Evolutionary conservation across 2,329 filamentous ascomycete species (phyloP).

Genomic region (Xylaria sp.): DNA sequence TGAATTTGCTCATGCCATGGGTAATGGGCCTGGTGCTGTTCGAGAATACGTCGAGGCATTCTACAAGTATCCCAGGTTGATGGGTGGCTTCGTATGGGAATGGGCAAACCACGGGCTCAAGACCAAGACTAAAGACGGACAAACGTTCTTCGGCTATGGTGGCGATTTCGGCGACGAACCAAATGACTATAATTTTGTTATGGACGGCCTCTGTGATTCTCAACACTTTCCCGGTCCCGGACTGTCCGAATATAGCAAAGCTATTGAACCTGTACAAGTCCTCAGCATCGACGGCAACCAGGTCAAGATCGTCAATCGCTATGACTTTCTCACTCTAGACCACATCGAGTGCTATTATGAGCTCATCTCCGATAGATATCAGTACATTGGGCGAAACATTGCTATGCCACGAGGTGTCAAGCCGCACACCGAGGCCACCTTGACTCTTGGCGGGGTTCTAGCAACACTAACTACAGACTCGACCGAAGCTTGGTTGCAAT

Average conservation of each 20-base stretch:
- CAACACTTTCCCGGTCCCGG: slow-evolving; percentile 64
- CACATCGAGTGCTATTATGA: slow-evolving; percentile 60
- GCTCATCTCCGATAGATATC: slow-evolving; percentile 55
- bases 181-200: slow-evolving; percentile 69
- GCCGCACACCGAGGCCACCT: slow-evolving; percentile 54
- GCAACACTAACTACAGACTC: slow-evolving; percentile 42
- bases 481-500: slow-evolving; percentile 59
- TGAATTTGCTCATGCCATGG: slow-evolving; percentile 73
- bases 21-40: slow-evolving; percentile 75
- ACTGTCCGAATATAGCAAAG: slow-evolving; percentile 66
- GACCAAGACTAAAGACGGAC: slow-evolving; percentile 56
- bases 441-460: slow-evolving; percentile 52
- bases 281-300: slow-evolving; percentile 57
- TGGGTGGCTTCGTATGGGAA: slow-evolving; percentile 75
- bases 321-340: slow-evolving; percentile 65
- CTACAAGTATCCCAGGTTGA: slow-evolving; percentile 66
- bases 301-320: slow-evolving; percentile 63
- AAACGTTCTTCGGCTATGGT: slow-evolving; percentile 66
- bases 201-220: slow-evolving; percentile 65
- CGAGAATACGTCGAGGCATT: slow-evolving; percentile 76
- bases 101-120: slow-evolving; percentile 67
- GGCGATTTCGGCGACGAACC: slow-evolving; percentile 71
- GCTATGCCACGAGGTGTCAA: slow-evolving; percentile 58
- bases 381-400: slow-evolving; percentile 52
- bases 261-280: slow-evolving; percentile 68